Percentiles rank a stretch among this genome's conserved stretches.
Conservation (phyloP, 345 rosid species). For the Bruguiera sexangula region DNA sequence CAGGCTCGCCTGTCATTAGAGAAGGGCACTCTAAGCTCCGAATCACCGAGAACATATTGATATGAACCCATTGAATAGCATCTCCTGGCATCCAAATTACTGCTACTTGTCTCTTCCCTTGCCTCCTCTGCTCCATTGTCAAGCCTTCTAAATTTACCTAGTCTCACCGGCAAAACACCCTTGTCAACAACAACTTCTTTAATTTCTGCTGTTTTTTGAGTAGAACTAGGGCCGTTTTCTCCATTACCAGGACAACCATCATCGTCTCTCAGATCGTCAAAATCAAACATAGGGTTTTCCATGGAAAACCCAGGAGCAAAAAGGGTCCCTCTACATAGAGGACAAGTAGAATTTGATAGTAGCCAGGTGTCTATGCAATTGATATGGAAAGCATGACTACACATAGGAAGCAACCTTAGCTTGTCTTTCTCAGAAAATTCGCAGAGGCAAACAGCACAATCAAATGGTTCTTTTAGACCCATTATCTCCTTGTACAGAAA, state of each 20-base stretch:
- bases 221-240: slow-evolving; percentile 30
- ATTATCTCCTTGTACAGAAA: slow-evolving; percentile 70
- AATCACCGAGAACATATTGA: slow-evolving; percentile 67
- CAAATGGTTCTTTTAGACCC: slow-evolving; percentile 70
- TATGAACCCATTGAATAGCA: slow-evolving; percentile 88
- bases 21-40: slow-evolving; percentile 58
- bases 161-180: slow-evolving; percentile 65
- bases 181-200: slow-evolving; percentile 63
- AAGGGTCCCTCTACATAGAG: slow-evolving; percentile 24
- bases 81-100: slow-evolving; percentile 75
- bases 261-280: slow-evolving; percentile 63
- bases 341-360: slow-evolving; percentile 15
- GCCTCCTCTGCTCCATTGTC: slow-evolving; percentile 34
- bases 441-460: slow-evolving; percentile 89
- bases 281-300: slow-evolving; percentile 74
- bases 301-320: slow-evolving; percentile 61
- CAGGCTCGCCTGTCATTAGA: slow-evolving; percentile 24
- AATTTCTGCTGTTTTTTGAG: slow-evolving; percentile 34
- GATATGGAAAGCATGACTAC: slow-evolving; percentile 90
- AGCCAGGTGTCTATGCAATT: slow-evolving; percentile 90
- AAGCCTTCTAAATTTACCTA: slow-evolving; percentile 68
- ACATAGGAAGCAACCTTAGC: slow-evolving; percentile 70
- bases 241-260: slow-evolving; percentile 41
- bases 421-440: slow-evolving; percentile 78
- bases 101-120: slow-evolving; percentile 77